phyloP scores from a whole-genome alignment of 139 green algal species.

The Edaphochlamys debaryana region DNA sequence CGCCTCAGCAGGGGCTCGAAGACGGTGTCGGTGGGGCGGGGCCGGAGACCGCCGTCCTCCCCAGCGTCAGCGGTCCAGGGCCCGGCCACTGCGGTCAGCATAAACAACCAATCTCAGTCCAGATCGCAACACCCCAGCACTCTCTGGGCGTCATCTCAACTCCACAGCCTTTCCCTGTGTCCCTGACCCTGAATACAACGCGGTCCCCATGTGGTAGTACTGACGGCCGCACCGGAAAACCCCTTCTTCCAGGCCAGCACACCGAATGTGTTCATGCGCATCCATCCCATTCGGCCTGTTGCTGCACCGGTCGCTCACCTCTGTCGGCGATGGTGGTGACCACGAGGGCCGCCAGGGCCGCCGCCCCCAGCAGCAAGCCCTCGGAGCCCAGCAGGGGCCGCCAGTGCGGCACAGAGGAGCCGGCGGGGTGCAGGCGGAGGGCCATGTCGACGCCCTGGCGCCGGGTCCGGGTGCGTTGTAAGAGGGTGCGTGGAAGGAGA shows the following conservation, averaged over 20 bases:
- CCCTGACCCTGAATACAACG: no score
- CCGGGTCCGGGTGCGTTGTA: no score
- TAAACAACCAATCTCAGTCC: no score
- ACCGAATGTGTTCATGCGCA: no score
- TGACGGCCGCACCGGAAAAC: no score
- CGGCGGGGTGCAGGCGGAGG: not conserved
- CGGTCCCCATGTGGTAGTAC: no score
- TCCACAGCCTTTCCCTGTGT: no score
- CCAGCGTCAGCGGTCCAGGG: not conserved
- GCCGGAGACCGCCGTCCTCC: constrained; percentile 3
- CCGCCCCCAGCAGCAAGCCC: constrained; percentile 66
- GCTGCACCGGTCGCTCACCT: no score
- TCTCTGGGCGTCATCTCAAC: no score
- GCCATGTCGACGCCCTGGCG: constrained; percentile 45
- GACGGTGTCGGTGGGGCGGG: not conserved
- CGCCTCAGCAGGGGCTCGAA: not conserved
- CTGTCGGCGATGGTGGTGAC: constrained; percentile 48
- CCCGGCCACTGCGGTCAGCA: not conserved
- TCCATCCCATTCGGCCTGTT: no score
- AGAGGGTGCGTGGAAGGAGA: not conserved
- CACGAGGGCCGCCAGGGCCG: constrained; percentile 58
- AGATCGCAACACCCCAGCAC: no score
- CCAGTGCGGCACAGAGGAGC: not conserved
- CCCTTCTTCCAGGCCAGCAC: no score
- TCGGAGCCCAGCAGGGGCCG: constrained; percentile 43